Evolutionary conservation across 169 alveolate genomes (phyloP), one percentile per base, ranked within the genome.

Genomic region (Pseudocohnilembus persalinus): DNA sequence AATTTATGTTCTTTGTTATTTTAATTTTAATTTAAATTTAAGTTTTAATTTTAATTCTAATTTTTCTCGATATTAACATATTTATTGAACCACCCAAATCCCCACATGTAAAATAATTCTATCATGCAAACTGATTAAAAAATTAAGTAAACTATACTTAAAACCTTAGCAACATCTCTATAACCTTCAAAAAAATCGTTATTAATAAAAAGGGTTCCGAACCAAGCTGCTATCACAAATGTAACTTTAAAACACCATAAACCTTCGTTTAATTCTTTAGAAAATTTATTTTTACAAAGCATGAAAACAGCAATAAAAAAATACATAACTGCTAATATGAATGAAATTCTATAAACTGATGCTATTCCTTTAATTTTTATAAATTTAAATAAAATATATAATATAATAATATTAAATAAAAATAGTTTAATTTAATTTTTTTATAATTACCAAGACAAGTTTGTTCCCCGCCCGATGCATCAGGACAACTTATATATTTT

Each of bases 101-200:
- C 90, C 90, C 90, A 86, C 20, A 86, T 35, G 76, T 86, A 86
- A 81, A 86, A 86, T n/a, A 86, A 79, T 73, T 86, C 90, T 16
- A 86, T 75, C 27, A 86, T 31, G 78, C 79, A 74, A 20, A 86
- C 74, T 29, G 83, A 74, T 86, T 86, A 65, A 31, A 86, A 80
- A 0, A 86, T 11, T 77, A 86, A 73, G 33, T 73, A 86, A 20
- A 86, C 31, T 68, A 81, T 85, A 31, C 84, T 65, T 27, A 86
- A n/a, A 74, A 81, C 82, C 29, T 75, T 64, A 28, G 87, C 83
- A 68, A 80, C 80, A 64, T 80, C 81, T 29, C 80, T 79, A 86
- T 86, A 86, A 31, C 90, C 90, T 32, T 73, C 75, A 65, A 86
- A 81, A 72, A 86, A 86, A 0, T 65, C 25, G 31, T 86, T 49